Conservation (phyloP, 805 yeast species). For the Metschnikowia kunwiensis region DNA sequence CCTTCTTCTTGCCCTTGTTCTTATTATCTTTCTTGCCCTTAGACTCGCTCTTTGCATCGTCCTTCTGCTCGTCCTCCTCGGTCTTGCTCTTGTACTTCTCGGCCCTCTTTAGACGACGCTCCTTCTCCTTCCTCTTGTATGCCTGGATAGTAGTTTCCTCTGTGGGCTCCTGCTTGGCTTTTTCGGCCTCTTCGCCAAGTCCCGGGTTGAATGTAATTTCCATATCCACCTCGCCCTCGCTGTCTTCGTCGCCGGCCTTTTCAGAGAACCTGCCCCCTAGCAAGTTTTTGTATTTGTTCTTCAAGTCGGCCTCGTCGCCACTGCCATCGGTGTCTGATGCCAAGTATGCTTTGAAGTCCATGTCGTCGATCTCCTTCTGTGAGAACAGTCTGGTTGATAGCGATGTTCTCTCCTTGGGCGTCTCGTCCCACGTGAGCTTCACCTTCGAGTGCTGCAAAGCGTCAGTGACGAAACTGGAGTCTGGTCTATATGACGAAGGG, state of each 20-base stretch:
- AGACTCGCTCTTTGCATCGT: slow-evolving; percentile 18
- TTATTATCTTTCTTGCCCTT: slow-evolving; percentile 25
- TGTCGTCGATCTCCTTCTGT: slow-evolving; percentile 82
- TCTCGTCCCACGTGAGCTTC: slow-evolving; percentile 97
- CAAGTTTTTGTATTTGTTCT: slow-evolving; percentile 60
- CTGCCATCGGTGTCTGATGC: slow-evolving; percentile 55
- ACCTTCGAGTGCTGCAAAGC: slow-evolving; percentile 96
- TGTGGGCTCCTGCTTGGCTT: slow-evolving; percentile 37
- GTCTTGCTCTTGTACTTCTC: slow-evolving; percentile 66
- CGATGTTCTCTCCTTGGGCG: slow-evolving; percentile 83
- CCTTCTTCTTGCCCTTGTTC: slow-evolving; percentile 18
- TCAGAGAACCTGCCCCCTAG: slow-evolving; percentile 43
- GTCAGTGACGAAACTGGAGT: slow-evolving; percentile 75
- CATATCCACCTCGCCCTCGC: slow-evolving; percentile 69
- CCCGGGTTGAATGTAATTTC: slow-evolving; percentile 96
- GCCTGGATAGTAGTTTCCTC: slow-evolving; percentile 77
- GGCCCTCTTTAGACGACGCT: slow-evolving; percentile 82
- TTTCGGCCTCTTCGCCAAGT: slow-evolving; percentile 36
- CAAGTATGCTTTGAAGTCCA: slow-evolving; percentile 89
- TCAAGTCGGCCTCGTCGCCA: slow-evolving; percentile 38
- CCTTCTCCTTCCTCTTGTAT: slow-evolving; percentile 85
- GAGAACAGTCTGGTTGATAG: slow-evolving; percentile 78
- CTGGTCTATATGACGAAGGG: slow-evolving; percentile 79
- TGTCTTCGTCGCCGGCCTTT: slow-evolving; percentile 42
- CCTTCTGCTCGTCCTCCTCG: slow-evolving; percentile 50